phyloP scores from a whole-genome alignment of 768 basidiomycete species.

The Lactarius deliciosus region DNA sequence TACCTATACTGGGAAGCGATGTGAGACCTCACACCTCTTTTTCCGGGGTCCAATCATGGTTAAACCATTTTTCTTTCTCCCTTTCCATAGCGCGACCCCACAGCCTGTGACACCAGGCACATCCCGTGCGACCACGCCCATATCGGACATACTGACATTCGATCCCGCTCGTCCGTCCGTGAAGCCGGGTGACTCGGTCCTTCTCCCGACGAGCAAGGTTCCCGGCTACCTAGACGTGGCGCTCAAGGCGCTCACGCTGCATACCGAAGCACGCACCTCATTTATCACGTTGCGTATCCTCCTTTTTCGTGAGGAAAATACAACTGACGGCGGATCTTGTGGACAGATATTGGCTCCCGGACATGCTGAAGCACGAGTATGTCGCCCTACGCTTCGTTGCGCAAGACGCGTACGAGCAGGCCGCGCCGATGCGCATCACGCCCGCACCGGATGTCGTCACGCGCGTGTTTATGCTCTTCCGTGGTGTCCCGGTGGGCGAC shows the following conservation, averaged over 20 bases:
- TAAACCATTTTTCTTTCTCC: neutral
- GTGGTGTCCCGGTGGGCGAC: slow-evolving; percentile 37
- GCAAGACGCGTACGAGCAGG: slow-evolving; percentile 43
- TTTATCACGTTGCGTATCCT: slow-evolving; percentile 44
- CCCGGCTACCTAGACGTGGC: slow-evolving; percentile 42
- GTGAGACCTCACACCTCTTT: neutral
- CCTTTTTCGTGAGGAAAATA: neutral
- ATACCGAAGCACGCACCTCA: slow-evolving; percentile 45
- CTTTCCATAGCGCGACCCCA: slow-evolving; percentile 17
- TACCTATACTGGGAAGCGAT: slow-evolving; percentile 25
- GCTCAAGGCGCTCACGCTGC: slow-evolving; percentile 38
- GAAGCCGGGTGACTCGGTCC: slow-evolving; percentile 16
- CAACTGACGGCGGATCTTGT: neutral
- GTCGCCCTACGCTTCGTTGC: slow-evolving; percentile 48
- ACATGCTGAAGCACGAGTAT: slow-evolving; percentile 41
- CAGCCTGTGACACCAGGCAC: neutral
- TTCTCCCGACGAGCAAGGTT: slow-evolving; percentile 36
- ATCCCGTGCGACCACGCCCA: slow-evolving; percentile 10
- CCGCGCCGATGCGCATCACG: slow-evolving; percentile 23
- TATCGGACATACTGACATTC: slow-evolving; percentile 3
- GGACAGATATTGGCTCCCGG: slow-evolving; percentile 44
- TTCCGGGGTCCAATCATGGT: neutral
- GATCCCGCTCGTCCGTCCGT: slow-evolving; percentile 21
- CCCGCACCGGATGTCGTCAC: slow-evolving; percentile 47
- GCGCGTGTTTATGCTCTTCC: slow-evolving; percentile 51